Conservation (phyloP, 306 rosid genomes). For the Malus orientalis region DNA sequence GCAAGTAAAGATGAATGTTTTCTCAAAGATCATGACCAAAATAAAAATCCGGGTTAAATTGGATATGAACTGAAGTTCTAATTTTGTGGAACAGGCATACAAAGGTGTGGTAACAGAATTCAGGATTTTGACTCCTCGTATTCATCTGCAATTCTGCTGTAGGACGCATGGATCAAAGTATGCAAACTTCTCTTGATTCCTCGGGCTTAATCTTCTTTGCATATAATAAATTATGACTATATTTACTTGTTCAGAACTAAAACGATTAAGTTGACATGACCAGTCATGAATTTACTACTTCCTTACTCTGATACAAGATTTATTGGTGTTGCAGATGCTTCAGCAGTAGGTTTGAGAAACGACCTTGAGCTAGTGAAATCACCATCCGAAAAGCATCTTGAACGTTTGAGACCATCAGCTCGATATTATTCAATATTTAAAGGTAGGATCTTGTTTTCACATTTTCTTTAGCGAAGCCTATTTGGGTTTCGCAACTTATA, state of each 20-base stretch:
- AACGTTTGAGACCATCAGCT: constrained; percentile 71
- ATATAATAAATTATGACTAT: neutral
- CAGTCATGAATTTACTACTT: neutral
- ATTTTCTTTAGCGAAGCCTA: neutral
- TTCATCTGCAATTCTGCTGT: constrained; percentile 7
- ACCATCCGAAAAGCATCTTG: constrained; percentile 45
- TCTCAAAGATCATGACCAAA: constrained; percentile 1
- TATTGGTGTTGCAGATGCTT: constrained; percentile 43
- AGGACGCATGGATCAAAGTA: constrained; percentile 64
- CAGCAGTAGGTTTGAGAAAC: constrained; percentile 32
- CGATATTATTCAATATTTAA: constrained; percentile 58
- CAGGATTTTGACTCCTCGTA: constrained; percentile 11
- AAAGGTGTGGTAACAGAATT: constrained; percentile 12
- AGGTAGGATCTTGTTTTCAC: constrained; percentile 32
- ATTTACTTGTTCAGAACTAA: neutral
- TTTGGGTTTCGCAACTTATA: neutral
- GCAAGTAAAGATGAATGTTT: constrained; percentile 7
- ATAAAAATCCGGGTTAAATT: neutral
- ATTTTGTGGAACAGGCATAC: constrained; percentile 33
- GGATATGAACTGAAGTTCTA: constrained; percentile 8
- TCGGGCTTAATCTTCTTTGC: neutral
- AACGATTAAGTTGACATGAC: neutral
- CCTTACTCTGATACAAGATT: constrained; percentile 15
- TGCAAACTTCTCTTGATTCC: neutral
- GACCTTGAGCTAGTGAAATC: constrained; percentile 50